Conservation (phyloP, 2,329 filamentous ascomycete genomes). For the Ceratocystis diversiconidia region DNA sequence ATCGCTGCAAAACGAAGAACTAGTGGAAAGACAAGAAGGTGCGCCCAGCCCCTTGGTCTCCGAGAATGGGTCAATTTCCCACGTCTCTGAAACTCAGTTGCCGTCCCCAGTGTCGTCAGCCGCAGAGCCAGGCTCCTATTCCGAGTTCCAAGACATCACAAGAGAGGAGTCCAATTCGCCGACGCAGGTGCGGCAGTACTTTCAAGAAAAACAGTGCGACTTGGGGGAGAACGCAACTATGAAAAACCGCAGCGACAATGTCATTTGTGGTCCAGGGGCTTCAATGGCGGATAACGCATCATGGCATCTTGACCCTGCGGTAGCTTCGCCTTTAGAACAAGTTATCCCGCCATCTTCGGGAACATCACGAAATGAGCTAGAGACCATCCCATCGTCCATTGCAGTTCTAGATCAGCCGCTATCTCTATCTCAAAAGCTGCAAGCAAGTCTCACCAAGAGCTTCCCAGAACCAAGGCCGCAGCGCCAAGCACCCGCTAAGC, state of each 20-base stretch:
- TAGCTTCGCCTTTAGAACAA: not conserved
- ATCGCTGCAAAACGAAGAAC: not conserved
- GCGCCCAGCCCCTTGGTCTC: not conserved
- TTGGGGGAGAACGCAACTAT: not conserved
- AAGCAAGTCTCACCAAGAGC: not conserved
- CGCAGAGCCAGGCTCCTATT: constrained; percentile 42
- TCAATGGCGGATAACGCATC: not conserved
- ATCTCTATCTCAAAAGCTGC: too few species aligned
- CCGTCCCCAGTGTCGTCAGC: constrained; percentile 31
- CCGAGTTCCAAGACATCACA: constrained; percentile 21
- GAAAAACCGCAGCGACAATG: not conserved
- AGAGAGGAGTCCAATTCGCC: constrained; percentile 32
- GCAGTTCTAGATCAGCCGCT: not conserved
- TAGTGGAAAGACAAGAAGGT: not conserved
- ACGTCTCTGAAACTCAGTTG: constrained; percentile 7
- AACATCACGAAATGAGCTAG: not conserved
- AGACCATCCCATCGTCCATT: constrained; percentile 3
- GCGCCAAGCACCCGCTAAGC: not conserved
- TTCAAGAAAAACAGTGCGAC: not conserved
- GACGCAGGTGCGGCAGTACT: constrained; percentile 29
- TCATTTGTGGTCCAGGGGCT: not conserved
- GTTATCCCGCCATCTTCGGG: not conserved
- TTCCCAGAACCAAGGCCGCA: not conserved
- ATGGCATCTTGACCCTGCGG: not conserved
- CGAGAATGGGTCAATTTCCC: not conserved